A percentile compares a stretch with the other conserved stretches of the same genome.
Conservation (phyloP, 108 stramenopile species). For the Nitzschia sp. region DNA sequence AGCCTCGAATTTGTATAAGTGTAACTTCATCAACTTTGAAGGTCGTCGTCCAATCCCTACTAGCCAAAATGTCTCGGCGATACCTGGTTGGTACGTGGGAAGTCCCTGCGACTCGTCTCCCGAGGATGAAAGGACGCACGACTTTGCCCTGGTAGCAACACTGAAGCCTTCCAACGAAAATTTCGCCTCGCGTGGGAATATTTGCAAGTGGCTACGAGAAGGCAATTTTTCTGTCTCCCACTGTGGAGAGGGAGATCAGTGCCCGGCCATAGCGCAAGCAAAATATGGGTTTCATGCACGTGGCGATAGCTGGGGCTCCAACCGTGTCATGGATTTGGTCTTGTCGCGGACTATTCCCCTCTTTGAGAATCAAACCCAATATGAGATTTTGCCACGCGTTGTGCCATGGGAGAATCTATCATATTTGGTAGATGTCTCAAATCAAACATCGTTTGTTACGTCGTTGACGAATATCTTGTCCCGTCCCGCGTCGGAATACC, state of each 20-base stretch:
- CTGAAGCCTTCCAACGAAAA: background rate
- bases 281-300: slow-evolving; percentile 19
- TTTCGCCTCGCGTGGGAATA: slow-evolving; percentile 2
- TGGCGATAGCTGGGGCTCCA: slow-evolving; percentile 6
- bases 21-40: slow-evolving; percentile 31
- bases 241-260: slow-evolving; percentile 22
- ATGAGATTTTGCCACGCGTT: slow-evolving; percentile 13
- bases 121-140: slow-evolving; percentile 1
- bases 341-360: slow-evolving; percentile 15
- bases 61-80: background rate
- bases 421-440: slow-evolving; percentile 13
- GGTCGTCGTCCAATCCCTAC: background rate
- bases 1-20: slow-evolving; percentile 4
- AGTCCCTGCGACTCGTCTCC: background rate
- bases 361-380: slow-evolving; percentile 15
- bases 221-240: background rate
- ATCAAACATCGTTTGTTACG: background rate
- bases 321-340: slow-evolving; percentile 17
- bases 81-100: slow-evolving; percentile 15
- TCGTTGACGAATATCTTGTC: slow-evolving; percentile 8
- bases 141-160: slow-evolving; percentile 24
- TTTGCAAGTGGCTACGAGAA: slow-evolving; percentile 24
- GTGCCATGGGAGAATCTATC: slow-evolving; percentile 16
- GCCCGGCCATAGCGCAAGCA: slow-evolving; percentile 14
- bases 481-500: slow-evolving; percentile 10